Evolutionary conservation across 2,329 filamentous ascomycete genomes (phyloP).

Genomic region (Phyllosticta citriasiana): DNA sequence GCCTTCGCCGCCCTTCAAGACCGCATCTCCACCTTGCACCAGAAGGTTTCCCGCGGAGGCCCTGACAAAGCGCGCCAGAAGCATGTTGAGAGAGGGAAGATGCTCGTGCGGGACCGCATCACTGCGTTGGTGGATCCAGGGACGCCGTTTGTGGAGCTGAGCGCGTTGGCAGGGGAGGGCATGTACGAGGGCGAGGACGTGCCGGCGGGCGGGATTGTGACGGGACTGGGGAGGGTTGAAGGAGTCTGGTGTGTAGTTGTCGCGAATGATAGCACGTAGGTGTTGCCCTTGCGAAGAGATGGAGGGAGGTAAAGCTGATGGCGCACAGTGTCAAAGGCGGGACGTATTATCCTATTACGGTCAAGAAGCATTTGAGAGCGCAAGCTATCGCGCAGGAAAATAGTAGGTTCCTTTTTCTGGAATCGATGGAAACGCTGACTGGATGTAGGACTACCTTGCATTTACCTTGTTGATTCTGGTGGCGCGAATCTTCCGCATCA

Average conservation of each 20-base stretch:
- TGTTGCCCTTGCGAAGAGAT: not conserved
- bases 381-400: constrained; percentile 89
- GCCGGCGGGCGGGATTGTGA: constrained; percentile 83
- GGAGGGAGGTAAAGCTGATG: not conserved
- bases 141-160: constrained; percentile 87
- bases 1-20: constrained; percentile 67
- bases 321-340: constrained; percentile 67
- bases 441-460: constrained; percentile 50
- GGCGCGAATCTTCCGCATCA: constrained; percentile 93
- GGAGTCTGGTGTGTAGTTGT: constrained; percentile 89
- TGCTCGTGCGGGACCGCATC: constrained; percentile 84
- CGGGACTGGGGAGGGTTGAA: constrained; percentile 80
- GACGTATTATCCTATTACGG: constrained; percentile 92
- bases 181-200: constrained; percentile 82
- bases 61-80: constrained; percentile 75
- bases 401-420: constrained; percentile 37
- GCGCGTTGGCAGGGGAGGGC: constrained; percentile 76
- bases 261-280: constrained; percentile 77
- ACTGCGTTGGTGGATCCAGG: constrained; percentile 81
- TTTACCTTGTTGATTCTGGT: constrained; percentile 93
- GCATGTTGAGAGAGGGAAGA: constrained; percentile 80
- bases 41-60: constrained; percentile 64
- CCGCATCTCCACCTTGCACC: constrained; percentile 59
- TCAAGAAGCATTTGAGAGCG: constrained; percentile 92
- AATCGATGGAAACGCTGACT: not conserved